phyloP scores from a whole-genome alignment of 352 stramenopile species.

The Phytopythium delawarense region DNA sequence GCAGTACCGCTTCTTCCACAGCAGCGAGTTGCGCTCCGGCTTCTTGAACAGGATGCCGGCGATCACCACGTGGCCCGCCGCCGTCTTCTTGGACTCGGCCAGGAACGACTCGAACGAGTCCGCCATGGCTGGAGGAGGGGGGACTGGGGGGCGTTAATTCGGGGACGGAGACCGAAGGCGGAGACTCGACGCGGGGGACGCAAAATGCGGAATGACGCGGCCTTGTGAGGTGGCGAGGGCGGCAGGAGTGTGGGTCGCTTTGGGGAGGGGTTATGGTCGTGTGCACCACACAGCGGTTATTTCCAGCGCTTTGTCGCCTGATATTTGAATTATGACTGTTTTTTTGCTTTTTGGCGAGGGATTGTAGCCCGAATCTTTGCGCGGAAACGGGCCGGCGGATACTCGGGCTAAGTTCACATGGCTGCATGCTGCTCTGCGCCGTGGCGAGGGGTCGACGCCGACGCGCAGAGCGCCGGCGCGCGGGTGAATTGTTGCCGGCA shows the following conservation, averaged over 20 bases:
- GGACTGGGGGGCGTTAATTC: conserved; percentile 2
- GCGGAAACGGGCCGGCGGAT: no score
- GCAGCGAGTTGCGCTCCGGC: conserved; percentile 75
- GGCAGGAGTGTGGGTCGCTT: no score
- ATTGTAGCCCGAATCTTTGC: no score
- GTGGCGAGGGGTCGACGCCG: no score
- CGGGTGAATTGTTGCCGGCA: no score
- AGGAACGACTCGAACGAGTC: conserved; percentile 50
- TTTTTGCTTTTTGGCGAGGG: no score
- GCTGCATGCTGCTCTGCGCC: no score
- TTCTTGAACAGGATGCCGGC: conserved; percentile 79
- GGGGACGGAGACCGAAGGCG: not conserved
- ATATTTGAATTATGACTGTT: no score
- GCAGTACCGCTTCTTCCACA: conserved; percentile 88
- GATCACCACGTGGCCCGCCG: conserved; percentile 46
- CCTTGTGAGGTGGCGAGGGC: no score
- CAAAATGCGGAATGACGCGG: not conserved
- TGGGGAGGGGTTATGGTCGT: not conserved
- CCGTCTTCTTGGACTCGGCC: conserved; percentile 43
- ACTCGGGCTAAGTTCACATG: no score
- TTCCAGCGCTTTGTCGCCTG: not conserved
- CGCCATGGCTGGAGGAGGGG: conserved; percentile 7
- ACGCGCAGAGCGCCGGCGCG: no score
- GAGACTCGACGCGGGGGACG: not conserved
- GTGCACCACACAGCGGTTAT: not conserved